Evolutionary conservation across 176 grass and related monocot genomes (phyloP).

Genomic region (maize (Zea mays)): Zm-B73-REFERENCE-NAM-5.0 NC_050100.1:207321501-207322000

Average conservation of each 20-base stretch:
- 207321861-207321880: background rate
- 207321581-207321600: constrained; percentile 4
- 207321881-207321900: background rate
- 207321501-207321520: background rate
- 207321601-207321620: constrained; percentile 7
- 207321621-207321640: background rate
- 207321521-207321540: constrained; percentile 14
- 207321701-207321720: background rate
- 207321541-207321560: background rate
- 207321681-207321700: background rate
- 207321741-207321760: background rate
- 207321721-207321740: background rate
- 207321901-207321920: background rate
- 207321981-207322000: background rate
- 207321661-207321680: background rate
- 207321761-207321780: background rate
- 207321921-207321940: background rate
- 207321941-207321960: background rate
- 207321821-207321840: background rate
- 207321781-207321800: constrained; percentile 28
- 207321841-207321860: background rate
- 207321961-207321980: constrained; percentile 17
- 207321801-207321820: constrained; percentile 15
- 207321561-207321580: constrained; percentile 1
- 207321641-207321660: background rate